Percentiles rank a stretch among this genome's conserved stretches.
Conservation (phyloP, 768 basidiomycete genomes). For the Brasilioporus rufonigricans region DNA sequence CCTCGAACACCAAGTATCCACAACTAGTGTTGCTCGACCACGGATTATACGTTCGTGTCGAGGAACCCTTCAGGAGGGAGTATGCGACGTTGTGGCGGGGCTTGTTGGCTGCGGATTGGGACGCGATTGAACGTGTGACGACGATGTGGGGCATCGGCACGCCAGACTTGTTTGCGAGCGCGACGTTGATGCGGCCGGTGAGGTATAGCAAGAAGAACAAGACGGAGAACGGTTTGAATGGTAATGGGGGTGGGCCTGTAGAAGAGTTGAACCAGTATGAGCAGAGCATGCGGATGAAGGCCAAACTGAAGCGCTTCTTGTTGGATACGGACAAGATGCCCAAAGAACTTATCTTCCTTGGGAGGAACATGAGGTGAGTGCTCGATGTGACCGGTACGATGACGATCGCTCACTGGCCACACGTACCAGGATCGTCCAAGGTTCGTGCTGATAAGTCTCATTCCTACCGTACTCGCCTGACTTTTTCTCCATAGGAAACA, state of each 20-base stretch:
- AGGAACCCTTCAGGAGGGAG: slow-evolving; percentile 64
- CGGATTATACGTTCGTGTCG: slow-evolving; percentile 79
- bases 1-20: slow-evolving; percentile 29
- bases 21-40: slow-evolving; percentile 89
- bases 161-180: slow-evolving; percentile 73
- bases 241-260: slow-evolving; percentile 7
- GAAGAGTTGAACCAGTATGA: slow-evolving; percentile 60
- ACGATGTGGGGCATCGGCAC: slow-evolving; percentile 65
- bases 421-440: slow-evolving; percentile 37
- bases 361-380: slow-evolving; percentile 68
- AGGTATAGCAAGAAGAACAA: slow-evolving; percentile 27
- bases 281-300: slow-evolving; percentile 64
- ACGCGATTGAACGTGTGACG: slow-evolving; percentile 49
- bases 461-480: neutral
- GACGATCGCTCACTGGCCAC: neutral
- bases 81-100: slow-evolving; percentile 79
- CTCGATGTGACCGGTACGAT: neutral
- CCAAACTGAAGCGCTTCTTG: slow-evolving; percentile 62
- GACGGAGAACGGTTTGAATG: neutral
- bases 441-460: slow-evolving; percentile 8
- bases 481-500: slow-evolving; percentile 52
- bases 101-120: slow-evolving; percentile 55
- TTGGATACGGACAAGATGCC: slow-evolving; percentile 77
- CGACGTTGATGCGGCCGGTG: slow-evolving; percentile 65
- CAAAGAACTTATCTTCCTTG: slow-evolving; percentile 70